These are phyloP conservation scores for Thyridium curvatum DNA, from an alignment of 2,329 filamentous ascomycete genomes.

Conservation along the genomic window DNA sequence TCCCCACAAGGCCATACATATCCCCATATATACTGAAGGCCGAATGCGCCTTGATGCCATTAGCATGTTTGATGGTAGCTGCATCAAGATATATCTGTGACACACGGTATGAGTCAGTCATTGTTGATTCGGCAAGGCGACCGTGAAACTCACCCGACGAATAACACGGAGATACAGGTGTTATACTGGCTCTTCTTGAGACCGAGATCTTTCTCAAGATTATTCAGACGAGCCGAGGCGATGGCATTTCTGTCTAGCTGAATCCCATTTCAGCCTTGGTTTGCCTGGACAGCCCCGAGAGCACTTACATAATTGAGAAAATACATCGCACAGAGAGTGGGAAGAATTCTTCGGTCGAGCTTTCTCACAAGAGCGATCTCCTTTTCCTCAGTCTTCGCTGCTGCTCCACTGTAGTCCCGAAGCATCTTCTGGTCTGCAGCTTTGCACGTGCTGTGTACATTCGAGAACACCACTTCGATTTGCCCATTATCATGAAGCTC, in stretches of 20 bases:
- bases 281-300: not conserved
- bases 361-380: constrained; percentile 30
- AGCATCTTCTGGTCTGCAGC: too few species aligned
- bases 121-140: too few species aligned
- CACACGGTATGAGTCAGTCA: too few species aligned
- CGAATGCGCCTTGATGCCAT: constrained; percentile 28
- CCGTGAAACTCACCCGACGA: constrained; percentile 31
- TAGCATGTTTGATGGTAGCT: constrained; percentile 39
- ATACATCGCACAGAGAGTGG: constrained; percentile 33
- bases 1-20: constrained; percentile 32
- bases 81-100: too few species aligned
- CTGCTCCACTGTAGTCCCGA: too few species aligned
- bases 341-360: constrained; percentile 29
- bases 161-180: constrained; percentile 40
- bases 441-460: too few species aligned
- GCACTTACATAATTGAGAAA: constrained; percentile 27
- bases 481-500: too few species aligned
- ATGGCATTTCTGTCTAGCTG: constrained; percentile 46
- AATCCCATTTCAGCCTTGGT: not conserved
- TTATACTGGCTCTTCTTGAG: constrained; percentile 42
- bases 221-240: constrained; percentile 48
- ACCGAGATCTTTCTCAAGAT: constrained; percentile 43
- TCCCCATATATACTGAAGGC: constrained; percentile 19
- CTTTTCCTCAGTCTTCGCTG: too few species aligned
- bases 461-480: too few species aligned